phyloP scores from a whole-genome alignment of 2,329 filamentous ascomycete genomes.

The Epichloe sylvatica region DNA sequence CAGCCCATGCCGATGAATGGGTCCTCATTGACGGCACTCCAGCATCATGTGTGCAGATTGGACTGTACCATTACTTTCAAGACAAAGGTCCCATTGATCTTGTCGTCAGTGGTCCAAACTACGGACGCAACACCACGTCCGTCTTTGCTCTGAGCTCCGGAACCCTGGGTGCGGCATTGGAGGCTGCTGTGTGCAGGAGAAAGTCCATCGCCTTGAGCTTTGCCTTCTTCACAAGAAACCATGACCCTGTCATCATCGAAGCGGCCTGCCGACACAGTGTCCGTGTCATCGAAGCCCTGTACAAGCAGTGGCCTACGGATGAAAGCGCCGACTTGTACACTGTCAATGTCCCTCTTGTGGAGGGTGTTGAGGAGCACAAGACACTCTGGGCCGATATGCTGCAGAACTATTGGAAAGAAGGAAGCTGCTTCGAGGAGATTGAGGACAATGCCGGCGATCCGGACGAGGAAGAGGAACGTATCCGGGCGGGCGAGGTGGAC shows the following conservation, averaged over 20 bases:
- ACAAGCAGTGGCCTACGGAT: conserved; percentile 55
- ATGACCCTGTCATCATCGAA: conserved; percentile 68
- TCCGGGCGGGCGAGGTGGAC: conserved; percentile 47
- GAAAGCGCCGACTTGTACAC: conserved; percentile 68
- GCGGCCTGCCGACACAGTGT: conserved; percentile 63
- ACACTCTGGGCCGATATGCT: conserved; percentile 75
- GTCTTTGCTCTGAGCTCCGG: conserved; percentile 67
- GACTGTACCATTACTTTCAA: conserved; percentile 64
- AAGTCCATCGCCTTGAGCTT: conserved; percentile 74
- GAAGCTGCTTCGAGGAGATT: conserved; percentile 74
- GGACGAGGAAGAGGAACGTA: conserved; percentile 56
- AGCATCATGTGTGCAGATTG: conserved; percentile 70
- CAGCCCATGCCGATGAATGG: conserved; percentile 57
- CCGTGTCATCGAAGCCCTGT: conserved; percentile 65
- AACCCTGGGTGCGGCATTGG: conserved; percentile 63
- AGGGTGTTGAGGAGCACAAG: conserved; percentile 56
- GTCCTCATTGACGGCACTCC: conserved; percentile 69
- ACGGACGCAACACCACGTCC: conserved; percentile 68
- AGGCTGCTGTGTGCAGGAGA: conserved; percentile 57
- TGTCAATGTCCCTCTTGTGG: conserved; percentile 77
- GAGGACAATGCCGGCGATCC: conserved; percentile 50
- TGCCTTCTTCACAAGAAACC: conserved; percentile 76
- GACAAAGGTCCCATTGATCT: conserved; percentile 59
- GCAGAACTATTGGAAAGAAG: conserved; percentile 80
- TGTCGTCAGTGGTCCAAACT: conserved; percentile 70